These are phyloP conservation scores for Coemansia sp. DNA, from an alignment of 192 early-diverging fungal species.

Conservation along the genomic window DNA sequence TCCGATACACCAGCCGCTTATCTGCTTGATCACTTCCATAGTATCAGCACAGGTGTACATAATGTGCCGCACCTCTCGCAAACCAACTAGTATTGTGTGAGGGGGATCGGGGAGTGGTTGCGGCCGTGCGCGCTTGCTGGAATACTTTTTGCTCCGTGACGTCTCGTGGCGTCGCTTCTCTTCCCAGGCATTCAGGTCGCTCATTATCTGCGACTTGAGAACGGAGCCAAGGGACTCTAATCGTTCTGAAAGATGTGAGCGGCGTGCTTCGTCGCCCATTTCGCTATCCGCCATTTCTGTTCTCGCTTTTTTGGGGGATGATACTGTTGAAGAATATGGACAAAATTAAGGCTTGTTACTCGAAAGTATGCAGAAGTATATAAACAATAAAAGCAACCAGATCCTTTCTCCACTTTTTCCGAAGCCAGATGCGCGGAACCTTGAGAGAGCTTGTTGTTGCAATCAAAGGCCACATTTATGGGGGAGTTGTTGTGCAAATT, in stretches of 20 bases:
- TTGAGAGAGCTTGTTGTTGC: too few species aligned
- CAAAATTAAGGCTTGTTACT: too few species aligned
- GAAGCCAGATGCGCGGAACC: neutral
- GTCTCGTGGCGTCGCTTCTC: slow-evolving; percentile 31
- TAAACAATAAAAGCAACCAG: too few species aligned
- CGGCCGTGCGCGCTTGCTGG: slow-evolving; percentile 20
- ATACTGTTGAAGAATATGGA: neutral
- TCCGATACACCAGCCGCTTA: slow-evolving; percentile 33
- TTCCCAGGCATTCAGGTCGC: slow-evolving; percentile 46
- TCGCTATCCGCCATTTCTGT: neutral
- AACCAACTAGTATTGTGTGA: slow-evolving; percentile 19
- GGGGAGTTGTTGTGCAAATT: neutral
- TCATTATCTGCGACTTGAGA: slow-evolving; percentile 52
- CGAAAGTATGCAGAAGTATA: too few species aligned
- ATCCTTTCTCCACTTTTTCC: too few species aligned
- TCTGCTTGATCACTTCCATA: slow-evolving; percentile 2
- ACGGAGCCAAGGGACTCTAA: slow-evolving; percentile 32
- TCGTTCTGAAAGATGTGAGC: slow-evolving; percentile 10
- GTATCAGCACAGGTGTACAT: slow-evolving; percentile 7
- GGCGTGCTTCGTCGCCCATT: neutral
- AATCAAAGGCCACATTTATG: slow-evolving; percentile 2
- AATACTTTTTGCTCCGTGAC: slow-evolving; percentile 12
- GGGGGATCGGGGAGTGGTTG: slow-evolving; percentile 35
- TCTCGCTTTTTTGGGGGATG: neutral
- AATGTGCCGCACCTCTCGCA: slow-evolving; percentile 18